Conservation (phyloP, 2,329 filamentous ascomycete genomes). For the Clonostachys rhizophaga region DNA sequence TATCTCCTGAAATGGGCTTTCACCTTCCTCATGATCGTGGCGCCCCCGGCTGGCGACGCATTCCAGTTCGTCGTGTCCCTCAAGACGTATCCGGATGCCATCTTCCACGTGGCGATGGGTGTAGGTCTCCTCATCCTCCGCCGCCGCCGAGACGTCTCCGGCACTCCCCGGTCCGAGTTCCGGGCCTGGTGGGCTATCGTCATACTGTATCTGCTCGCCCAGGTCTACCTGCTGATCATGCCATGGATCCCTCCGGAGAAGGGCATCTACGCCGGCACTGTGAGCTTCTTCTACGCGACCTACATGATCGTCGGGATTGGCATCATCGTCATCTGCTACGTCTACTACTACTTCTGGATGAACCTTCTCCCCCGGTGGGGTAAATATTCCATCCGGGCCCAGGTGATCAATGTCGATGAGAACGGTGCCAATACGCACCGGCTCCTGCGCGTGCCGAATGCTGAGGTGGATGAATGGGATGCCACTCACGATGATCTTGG, state of each 20-base stretch:
- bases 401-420: slow-evolving; percentile 44
- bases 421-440: slow-evolving; percentile 35
- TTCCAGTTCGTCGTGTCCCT: slow-evolving; percentile 73
- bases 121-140: slow-evolving; percentile 58
- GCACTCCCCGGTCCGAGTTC: slow-evolving; percentile 54
- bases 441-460: slow-evolving; percentile 47
- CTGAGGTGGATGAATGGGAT: slow-evolving; percentile 51
- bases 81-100: slow-evolving; percentile 61
- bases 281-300: slow-evolving; percentile 52
- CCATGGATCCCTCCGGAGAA: slow-evolving; percentile 58
- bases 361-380: slow-evolving; percentile 44
- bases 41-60: slow-evolving; percentile 60
- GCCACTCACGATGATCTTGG: slow-evolving; percentile 47
- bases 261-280: slow-evolving; percentile 41
- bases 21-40: slow-evolving; percentile 59
- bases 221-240: slow-evolving; percentile 49
- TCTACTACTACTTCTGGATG: slow-evolving; percentile 59
- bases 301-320: slow-evolving; percentile 47
- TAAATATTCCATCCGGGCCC: slow-evolving; percentile 51
- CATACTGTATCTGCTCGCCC: slow-evolving; percentile 46
- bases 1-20: slow-evolving; percentile 66
- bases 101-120: slow-evolving; percentile 53
- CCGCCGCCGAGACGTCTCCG: slow-evolving; percentile 51
- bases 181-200: slow-evolving; percentile 60
- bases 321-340: slow-evolving; percentile 42